Base-by-base conservation (phyloP, 140 eudicot species). In the Oenanthe javanica region DNA sequence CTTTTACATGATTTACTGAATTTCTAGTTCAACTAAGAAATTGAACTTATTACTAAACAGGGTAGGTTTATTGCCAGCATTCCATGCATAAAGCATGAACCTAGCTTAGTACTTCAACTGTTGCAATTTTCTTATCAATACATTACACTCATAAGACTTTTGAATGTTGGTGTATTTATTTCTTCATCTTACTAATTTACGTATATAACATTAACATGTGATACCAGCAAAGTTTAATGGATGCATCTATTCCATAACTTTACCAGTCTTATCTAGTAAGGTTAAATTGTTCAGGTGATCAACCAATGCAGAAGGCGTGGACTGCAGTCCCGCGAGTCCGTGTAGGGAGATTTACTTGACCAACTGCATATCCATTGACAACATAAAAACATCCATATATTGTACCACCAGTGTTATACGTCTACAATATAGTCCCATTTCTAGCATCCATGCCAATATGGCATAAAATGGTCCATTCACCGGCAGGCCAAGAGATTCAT, bases 361-460 rank as follows among this genome's bases (percentile, higher is more conserved):
- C 86, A 75, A 86, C 82, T 0, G 85, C 84, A 80, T 86, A 93
- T 59, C 93, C 98, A 79, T 91, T 86, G 4, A 93, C 98, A 43
- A 93, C 71, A 70, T 83, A 91, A 42, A 93, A 80, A 72, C 94
- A 93, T 36, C 93, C 98, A 40, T 90, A 89, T 18, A 93, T 79
- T n/a, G 98, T 91, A 40, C 91, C 96, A 31, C 31, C 31, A 31
- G 31, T 31, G 31, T 31, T 31, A 31, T 31, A 31, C 31, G 31
- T 31, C 31, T 31, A 31, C 31, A 31, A 31, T 31, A 31, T 31
- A 31, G 31, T 31, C 31, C 31, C 31, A 31, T 31, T 31, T 31
- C 31, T 31, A 31, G 31, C 31, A 31, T 31, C 31, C 31, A 31
- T 31, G 31, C 0, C 31, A 31, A 31, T 31, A 31, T 31, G 31